Percentiles rank a stretch among this genome's conserved stretches.
Evolutionary conservation across 2,329 filamentous ascomycete species (phyloP).

Genomic region (Periconia sp.): DNA sequence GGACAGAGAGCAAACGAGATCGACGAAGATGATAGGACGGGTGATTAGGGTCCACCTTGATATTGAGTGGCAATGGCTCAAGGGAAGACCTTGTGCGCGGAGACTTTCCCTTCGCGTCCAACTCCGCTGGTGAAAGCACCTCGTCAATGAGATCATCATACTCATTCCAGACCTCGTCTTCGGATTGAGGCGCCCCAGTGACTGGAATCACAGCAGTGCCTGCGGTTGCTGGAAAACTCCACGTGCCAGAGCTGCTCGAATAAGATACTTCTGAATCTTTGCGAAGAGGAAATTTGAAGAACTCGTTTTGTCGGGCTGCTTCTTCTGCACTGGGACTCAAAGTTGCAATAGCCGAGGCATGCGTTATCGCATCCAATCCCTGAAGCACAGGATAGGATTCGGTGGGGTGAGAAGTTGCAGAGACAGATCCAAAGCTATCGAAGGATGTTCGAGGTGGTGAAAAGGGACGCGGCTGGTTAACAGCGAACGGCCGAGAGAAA

Average conservation of each 20-base stretch:
- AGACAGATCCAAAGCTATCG: slow-evolving; percentile 30
- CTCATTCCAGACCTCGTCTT: slow-evolving; percentile 93
- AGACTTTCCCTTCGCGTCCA: slow-evolving; percentile 11
- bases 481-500: slow-evolving; percentile 78
- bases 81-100: slow-evolving; percentile 25
- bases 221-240: slow-evolving; percentile 58
- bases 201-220: slow-evolving; percentile 66
- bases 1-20: slow-evolving; percentile 53
- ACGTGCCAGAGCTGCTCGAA: slow-evolving; percentile 66
- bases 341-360: slow-evolving; percentile 43
- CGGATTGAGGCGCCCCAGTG: slow-evolving; percentile 63
- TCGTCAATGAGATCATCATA: slow-evolving; percentile 87
- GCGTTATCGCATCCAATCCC: slow-evolving; percentile 34
- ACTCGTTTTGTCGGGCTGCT: slow-evolving; percentile 55
- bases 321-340: slow-evolving; percentile 34
- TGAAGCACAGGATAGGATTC: slow-evolving; percentile 40
- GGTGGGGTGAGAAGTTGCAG: slow-evolving; percentile 29
- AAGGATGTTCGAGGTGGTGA: slow-evolving; percentile 35
- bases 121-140: slow-evolving; percentile 53
- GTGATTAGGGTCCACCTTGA: slow-evolving; percentile 24
- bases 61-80: slow-evolving; percentile 31
- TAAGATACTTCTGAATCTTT: slow-evolving; percentile 70
- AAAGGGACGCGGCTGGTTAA: slow-evolving; percentile 46
- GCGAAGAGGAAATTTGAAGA: slow-evolving; percentile 71
- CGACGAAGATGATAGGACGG: slow-evolving; percentile 49